A percentile compares a stretch with the other conserved stretches of the same genome.
phyloP scores from a whole-genome alignment of 768 basidiomycete species.

The Gymnopilus junonius region DNA sequence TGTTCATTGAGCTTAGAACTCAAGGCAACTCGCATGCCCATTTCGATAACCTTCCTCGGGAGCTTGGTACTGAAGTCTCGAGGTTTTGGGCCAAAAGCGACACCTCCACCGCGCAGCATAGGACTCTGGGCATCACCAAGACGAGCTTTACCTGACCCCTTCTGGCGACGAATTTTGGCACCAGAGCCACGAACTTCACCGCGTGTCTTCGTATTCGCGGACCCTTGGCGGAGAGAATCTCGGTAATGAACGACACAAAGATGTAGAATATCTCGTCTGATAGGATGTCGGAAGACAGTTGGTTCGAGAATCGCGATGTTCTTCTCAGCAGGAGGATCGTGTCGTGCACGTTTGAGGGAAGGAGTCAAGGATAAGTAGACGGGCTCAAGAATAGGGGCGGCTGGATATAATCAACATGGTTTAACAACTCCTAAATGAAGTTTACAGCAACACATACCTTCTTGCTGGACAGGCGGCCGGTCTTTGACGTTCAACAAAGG shows the following conservation, averaged over 20 bases:
- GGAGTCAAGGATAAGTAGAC: conserved; percentile 66
- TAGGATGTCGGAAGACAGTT: conserved; percentile 86
- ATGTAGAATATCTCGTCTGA: conserved; percentile 92
- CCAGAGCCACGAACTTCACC: conserved; percentile 90
- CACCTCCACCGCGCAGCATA: conserved; percentile 89
- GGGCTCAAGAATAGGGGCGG: conserved; percentile 38
- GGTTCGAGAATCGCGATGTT: conserved; percentile 71
- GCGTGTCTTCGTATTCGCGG: conserved; percentile 90
- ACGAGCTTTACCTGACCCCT: conserved; percentile 89
- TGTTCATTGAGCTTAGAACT: conserved; percentile 81
- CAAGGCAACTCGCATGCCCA: conserved; percentile 92
- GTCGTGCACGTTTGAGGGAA: conserved; percentile 50
- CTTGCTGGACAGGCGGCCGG: conserved; percentile 16
- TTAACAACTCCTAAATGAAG: background rate
- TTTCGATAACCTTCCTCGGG: conserved; percentile 88
- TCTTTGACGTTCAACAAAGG: conserved; percentile 27
- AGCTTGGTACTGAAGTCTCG: conserved; percentile 92
- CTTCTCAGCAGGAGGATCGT: conserved; percentile 43
- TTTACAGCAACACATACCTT: conserved; percentile 20
- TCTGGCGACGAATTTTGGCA: conserved; percentile 87
- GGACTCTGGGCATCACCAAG: conserved; percentile 88
- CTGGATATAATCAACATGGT: conserved; percentile 7
- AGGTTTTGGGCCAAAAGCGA: conserved; percentile 90
- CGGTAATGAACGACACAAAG: conserved; percentile 88
- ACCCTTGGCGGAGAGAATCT: conserved; percentile 89